A percentile compares a stretch with the other conserved stretches of the same genome.
Evolutionary conservation across 2,329 filamentous ascomycete species (phyloP).

Genomic region (Pyrenochaeta sp.): DNA sequence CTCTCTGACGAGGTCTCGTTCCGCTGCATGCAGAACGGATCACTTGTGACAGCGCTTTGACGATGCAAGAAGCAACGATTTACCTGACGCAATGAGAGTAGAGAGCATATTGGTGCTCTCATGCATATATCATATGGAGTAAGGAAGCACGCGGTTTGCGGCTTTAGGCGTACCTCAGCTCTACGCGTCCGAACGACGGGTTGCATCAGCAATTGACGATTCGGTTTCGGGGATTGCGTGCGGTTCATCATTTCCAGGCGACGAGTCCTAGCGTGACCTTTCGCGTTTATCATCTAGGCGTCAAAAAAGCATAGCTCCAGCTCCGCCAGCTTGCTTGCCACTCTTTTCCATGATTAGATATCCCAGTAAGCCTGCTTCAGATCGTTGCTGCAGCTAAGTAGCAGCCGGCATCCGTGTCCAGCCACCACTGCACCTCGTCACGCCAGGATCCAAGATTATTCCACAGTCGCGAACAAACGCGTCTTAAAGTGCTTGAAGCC

Average conservation of each 20-base stretch:
- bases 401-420: slow-evolving; percentile 38
- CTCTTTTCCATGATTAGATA: slow-evolving; percentile 31
- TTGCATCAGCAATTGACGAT: slow-evolving; percentile 25
- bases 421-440: slow-evolving; percentile 34
- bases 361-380: slow-evolving; percentile 15
- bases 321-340: slow-evolving; percentile 29
- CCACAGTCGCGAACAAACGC: slow-evolving; percentile 46
- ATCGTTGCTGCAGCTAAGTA: slow-evolving; percentile 39
- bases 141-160: slow-evolving; percentile 26
- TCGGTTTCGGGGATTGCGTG: slow-evolving; percentile 33
- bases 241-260: slow-evolving; percentile 33
- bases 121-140: slow-evolving; percentile 24
- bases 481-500: slow-evolving; percentile 39
- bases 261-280: slow-evolving; percentile 36
- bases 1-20: slow-evolving; percentile 32
- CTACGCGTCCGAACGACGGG: slow-evolving; percentile 1
- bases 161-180: slow-evolving; percentile 21
- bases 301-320: slow-evolving; percentile 34
- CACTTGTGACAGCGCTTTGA: slow-evolving; percentile 30
- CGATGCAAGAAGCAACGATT: slow-evolving; percentile 28
- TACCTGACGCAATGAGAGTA: slow-evolving; percentile 30
- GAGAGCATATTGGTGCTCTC: slow-evolving; percentile 20
- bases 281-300: slow-evolving; percentile 25
- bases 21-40: slow-evolving; percentile 35
- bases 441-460: slow-evolving; percentile 29